Evolutionary conservation across 1,139 yeast species (phyloP), one percentile per base, ranked within the genome.

Genomic region (Zygoascus meyerae): DNA sequence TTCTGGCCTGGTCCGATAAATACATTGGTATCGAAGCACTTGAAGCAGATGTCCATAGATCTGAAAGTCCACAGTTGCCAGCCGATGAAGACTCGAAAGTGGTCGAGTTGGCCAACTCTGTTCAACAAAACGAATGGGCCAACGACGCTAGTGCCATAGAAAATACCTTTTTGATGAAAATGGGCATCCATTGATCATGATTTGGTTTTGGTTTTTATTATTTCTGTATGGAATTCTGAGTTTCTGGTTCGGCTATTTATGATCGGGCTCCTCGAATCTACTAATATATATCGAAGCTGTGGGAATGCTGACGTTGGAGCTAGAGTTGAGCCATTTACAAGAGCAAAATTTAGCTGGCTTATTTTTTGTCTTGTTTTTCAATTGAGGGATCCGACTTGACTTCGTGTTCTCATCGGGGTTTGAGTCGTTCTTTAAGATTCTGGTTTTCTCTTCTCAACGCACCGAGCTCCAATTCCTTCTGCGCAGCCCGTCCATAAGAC

Each of bases 401-500:
- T n/a, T 41, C n/a, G n/a, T n/a, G n/a, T n/a, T n/a, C n/a, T 36
- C 26, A 41, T 41, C 48, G 30, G 7, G 28, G 26, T 33, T 48
- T 41, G 14, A 46, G 32, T 32, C 42, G 36, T n/a, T 44, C 50
- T 49, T 46, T 52, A 43, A 55, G 48, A 43, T 39, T 40, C 11
- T 48, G 55, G 53, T 74, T 77, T 55, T 79, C 80, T 40, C 66
- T 65, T 52, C 76, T 74, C 45, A 84, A 67, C 40, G 83, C 63
- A 12, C 83, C 86, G 39, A 83, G 64, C 62, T 84, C 89, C 38
- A 85, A 77, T 52, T 83, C 77, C 54, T 81, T 70, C 57, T 85
- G 86, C 57, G 83, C 83, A 42, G 83, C 75, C 57, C 79, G 79
- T 14, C 95, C 86, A 61, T 74, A 80, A 52, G 89, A 79, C 11